Conservation (phyloP, 2,329 filamentous ascomycete genomes). For the Fusarium floridanum region DNA sequence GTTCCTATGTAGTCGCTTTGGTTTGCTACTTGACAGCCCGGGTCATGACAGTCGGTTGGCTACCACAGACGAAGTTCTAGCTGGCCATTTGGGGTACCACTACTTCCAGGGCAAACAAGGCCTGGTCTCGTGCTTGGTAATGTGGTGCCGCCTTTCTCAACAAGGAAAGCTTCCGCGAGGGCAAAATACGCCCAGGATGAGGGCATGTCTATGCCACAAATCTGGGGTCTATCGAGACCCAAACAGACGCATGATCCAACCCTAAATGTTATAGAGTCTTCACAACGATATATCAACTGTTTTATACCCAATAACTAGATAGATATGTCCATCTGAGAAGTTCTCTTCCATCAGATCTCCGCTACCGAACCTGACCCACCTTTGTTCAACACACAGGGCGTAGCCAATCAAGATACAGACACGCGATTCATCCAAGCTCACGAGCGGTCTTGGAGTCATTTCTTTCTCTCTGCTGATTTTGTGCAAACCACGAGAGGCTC, state of each 20-base stretch:
- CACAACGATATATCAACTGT: accelerated
- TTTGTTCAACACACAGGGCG: background rate
- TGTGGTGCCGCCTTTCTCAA: background rate
- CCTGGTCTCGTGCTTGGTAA: background rate
- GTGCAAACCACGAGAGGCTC: no score
- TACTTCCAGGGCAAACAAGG: background rate
- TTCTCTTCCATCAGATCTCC: background rate
- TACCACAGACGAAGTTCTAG: background rate
- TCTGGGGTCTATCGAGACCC: background rate
- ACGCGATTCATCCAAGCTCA: background rate
- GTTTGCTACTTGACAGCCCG: background rate
- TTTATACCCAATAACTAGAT: background rate
- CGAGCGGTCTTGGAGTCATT: background rate
- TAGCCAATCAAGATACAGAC: background rate
- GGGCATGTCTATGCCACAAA: background rate
- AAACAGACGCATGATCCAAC: background rate
- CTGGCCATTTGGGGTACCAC: background rate
- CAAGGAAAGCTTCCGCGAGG: background rate
- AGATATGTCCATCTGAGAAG: background rate
- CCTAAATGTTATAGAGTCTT: background rate
- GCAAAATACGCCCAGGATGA: background rate
- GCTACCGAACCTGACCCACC: background rate
- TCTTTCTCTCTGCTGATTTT: background rate
- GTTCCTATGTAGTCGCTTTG: background rate
- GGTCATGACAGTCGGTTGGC: background rate